Percentiles rank a stretch among this genome's conserved stretches.
Conservation (phyloP, 1,284 basidiomycete species). For the Trichosporon asahii region DNA sequence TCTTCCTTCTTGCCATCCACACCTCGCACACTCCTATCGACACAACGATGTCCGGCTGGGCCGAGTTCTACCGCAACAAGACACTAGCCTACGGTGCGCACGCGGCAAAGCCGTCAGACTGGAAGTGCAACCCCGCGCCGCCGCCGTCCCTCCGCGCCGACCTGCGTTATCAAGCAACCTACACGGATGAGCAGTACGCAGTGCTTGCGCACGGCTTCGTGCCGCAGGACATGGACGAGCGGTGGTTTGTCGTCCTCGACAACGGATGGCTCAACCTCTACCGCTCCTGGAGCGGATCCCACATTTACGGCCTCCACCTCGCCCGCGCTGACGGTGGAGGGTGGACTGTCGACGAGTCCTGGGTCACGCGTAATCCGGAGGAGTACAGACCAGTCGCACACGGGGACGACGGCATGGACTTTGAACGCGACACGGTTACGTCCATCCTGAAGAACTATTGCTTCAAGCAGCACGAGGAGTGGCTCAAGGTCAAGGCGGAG, state of each 20-base stretch:
- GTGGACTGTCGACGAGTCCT: neutral
- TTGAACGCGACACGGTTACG: neutral
- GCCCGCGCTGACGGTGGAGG: neutral
- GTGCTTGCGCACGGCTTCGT: neutral
- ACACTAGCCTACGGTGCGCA: neutral
- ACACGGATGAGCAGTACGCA: neutral
- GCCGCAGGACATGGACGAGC: neutral
- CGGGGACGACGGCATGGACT: neutral
- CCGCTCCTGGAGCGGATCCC: neutral
- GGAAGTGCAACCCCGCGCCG: neutral
- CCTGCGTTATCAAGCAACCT: neutral
- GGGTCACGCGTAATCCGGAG: neutral
- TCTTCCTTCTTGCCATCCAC: neutral
- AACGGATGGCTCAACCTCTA: neutral
- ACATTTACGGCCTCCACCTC: neutral
- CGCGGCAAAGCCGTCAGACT: neutral
- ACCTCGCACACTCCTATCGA: neutral
- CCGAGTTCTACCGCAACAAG: neutral
- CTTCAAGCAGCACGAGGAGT: neutral
- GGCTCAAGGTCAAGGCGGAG: neutral
- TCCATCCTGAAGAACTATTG: neutral
- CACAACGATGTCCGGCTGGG: neutral
- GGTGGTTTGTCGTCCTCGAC: neutral
- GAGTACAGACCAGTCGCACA: neutral
- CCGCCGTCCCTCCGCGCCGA: neutral